These are phyloP conservation scores for Malassezia equina DNA, from an alignment of 1,284 basidiomycete species.

Conservation along the genomic window DNA sequence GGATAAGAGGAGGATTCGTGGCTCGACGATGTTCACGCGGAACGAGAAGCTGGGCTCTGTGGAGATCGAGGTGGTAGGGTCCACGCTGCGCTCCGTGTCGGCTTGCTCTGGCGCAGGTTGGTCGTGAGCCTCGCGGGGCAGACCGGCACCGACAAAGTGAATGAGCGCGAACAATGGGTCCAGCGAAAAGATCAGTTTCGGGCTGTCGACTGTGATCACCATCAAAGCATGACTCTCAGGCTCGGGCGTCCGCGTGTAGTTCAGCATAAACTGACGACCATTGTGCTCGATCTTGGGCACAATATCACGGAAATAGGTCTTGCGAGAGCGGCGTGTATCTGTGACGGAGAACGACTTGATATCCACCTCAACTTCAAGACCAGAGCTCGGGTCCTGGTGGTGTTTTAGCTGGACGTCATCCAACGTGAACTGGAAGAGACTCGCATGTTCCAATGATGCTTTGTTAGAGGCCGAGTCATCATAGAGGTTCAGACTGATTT, in stretches of 20 bases:
- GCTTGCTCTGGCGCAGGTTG: neutral
- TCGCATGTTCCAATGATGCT: constrained; percentile 1
- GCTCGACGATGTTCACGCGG: constrained; percentile 81
- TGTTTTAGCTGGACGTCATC: constrained; percentile 72
- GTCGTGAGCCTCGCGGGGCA: constrained; percentile 28
- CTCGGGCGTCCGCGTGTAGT: constrained; percentile 66
- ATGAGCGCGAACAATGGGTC: constrained; percentile 83
- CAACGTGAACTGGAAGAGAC: constrained; percentile 50
- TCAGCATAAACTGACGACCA: constrained; percentile 86
- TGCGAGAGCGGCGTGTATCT: constrained; percentile 68
- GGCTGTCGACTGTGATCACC: constrained; percentile 82
- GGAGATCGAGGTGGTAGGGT: neutral
- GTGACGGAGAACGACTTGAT: constrained; percentile 82
- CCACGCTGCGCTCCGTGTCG: neutral
- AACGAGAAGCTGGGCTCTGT: constrained; percentile 51
- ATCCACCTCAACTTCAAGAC: constrained; percentile 74
- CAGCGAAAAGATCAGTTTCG: constrained; percentile 82
- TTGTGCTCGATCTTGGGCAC: constrained; percentile 81
- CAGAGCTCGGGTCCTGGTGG: constrained; percentile 73
- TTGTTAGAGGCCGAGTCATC: neutral
- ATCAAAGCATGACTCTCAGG: constrained; percentile 58
- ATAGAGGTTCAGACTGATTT: constrained; percentile 7
- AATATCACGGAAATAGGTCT: constrained; percentile 82
- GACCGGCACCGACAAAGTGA: constrained; percentile 69
- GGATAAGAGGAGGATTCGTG: constrained; percentile 80